A percentile compares a stretch with the other conserved stretches of the same genome.
Evolutionary conservation across 169 alveolate species (phyloP).

Genomic region (Cyclospora cayetanensis): DNA sequence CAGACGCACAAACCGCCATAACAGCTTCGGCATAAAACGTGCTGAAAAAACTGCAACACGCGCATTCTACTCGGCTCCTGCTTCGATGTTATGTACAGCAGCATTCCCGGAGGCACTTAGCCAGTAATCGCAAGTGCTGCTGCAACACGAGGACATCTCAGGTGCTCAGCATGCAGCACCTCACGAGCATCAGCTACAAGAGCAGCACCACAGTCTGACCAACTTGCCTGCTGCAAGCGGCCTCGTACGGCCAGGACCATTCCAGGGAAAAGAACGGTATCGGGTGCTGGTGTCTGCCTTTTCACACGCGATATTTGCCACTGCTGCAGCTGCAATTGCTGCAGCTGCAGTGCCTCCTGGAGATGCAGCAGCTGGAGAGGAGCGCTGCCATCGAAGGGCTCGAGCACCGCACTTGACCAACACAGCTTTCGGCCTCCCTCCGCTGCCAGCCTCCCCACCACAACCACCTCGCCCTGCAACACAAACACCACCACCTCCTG

Average conservation of each 20-base stretch:
- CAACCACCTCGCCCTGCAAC: not conserved
- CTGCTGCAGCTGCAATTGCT: conserved; percentile 65
- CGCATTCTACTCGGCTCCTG: not conserved
- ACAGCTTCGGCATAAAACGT: too few species aligned
- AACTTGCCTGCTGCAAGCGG: conserved; percentile 55
- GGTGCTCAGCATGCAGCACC: too few species aligned
- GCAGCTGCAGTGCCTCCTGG: conserved; percentile 35
- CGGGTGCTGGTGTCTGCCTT: conserved; percentile 30
- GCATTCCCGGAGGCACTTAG: too few species aligned
- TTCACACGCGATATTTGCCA: conserved; percentile 33
- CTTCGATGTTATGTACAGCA: not conserved
- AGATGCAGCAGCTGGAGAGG: conserved; percentile 57
- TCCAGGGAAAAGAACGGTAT: conserved; percentile 32
- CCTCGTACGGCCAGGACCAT: conserved; percentile 58
- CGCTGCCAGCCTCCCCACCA: conserved; percentile 39
- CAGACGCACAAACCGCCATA: too few species aligned
- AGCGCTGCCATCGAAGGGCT: conserved; percentile 34
- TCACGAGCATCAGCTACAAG: not conserved
- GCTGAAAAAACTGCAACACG: not conserved
- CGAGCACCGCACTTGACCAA: conserved; percentile 34
- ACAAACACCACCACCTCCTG: not conserved
- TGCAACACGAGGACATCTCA: too few species aligned
- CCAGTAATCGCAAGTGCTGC: not conserved
- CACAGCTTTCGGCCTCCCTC: conserved; percentile 46
- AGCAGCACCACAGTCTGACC: conserved; percentile 21